Evolutionary conservation across 352 stramenopile genomes (phyloP).

Genomic region (Globisporangium heterothallicum): DNA sequence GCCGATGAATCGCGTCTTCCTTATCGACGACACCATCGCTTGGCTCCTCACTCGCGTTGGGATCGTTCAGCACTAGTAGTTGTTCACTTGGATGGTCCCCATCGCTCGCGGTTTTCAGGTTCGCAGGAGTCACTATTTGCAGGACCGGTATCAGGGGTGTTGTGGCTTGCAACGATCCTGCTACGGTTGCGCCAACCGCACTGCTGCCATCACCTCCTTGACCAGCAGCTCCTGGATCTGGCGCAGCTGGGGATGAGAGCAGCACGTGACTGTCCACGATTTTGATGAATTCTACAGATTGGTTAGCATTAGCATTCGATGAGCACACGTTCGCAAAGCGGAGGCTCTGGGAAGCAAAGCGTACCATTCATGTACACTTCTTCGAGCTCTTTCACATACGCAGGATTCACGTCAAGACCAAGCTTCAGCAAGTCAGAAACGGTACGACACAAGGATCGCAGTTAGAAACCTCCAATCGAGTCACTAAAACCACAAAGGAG

Average conservation of each 20-base stretch:
- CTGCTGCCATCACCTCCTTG: too few relatives aligned
- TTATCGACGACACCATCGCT: neutral
- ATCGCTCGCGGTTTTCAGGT: too few relatives aligned
- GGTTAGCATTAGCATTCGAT: neutral
- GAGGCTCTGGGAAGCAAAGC: neutral
- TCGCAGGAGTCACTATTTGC: too few relatives aligned
- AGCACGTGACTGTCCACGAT: slow-evolving; percentile 59
- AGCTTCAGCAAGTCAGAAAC: slow-evolving; percentile 19
- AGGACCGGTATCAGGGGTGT: neutral
- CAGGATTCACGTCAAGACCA: slow-evolving; percentile 44
- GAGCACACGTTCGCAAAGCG: neutral
- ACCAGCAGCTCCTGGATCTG: too few relatives aligned
- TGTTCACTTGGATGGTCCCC: too few relatives aligned
- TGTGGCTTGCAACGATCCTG: slow-evolving; percentile 2
- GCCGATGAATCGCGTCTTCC: slow-evolving; percentile 17
- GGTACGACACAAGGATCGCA: neutral
- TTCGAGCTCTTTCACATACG: slow-evolving; percentile 45
- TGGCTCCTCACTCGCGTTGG: too few relatives aligned
- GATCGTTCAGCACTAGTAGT: too few relatives aligned
- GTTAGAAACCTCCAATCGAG: too few relatives aligned
- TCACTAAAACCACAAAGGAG: too few relatives aligned
- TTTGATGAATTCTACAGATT: slow-evolving; percentile 54
- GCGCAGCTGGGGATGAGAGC: neutral
- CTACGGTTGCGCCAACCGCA: too few relatives aligned
- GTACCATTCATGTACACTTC: slow-evolving; percentile 61